Percentiles rank a stretch among this genome's conserved stretches.
These are phyloP conservation scores for Cephaloascus fragrans DNA, from an alignment of 805 yeast genomes.

Conservation along the genomic window DNA sequence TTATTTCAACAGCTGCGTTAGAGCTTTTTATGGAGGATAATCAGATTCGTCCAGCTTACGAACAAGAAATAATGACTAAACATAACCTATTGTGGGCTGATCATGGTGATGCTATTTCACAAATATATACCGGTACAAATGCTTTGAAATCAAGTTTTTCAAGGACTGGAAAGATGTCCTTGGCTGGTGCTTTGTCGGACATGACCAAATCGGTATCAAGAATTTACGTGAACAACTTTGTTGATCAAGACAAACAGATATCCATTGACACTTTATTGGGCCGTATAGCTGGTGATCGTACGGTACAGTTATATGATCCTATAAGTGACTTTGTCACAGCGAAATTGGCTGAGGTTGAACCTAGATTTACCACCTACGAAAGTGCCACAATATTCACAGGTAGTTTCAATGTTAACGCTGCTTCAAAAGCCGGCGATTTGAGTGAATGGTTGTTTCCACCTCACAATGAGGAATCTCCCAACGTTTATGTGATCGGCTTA, in stretches of 20 bases:
- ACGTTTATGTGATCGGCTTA: slow-evolving; percentile 79
- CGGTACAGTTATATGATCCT: slow-evolving; percentile 80
- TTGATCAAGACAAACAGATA: slow-evolving; percentile 84
- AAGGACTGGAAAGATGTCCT: slow-evolving; percentile 89
- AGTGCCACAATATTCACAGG: slow-evolving; percentile 66
- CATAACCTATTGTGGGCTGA: slow-evolving; percentile 96
- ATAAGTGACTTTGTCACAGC: slow-evolving; percentile 73
- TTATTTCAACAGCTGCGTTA: slow-evolving; percentile 64
- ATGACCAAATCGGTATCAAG: slow-evolving; percentile 93
- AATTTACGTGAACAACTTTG: slow-evolving; percentile 91
- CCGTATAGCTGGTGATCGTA: slow-evolving; percentile 56
- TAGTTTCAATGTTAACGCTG: slow-evolving; percentile 83
- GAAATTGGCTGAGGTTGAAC: slow-evolving; percentile 38
- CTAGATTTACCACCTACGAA: slow-evolving; percentile 50
- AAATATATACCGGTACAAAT: slow-evolving; percentile 95
- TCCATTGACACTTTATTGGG: slow-evolving; percentile 85
- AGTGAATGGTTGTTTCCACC: slow-evolving; percentile 76
- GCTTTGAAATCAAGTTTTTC: slow-evolving; percentile 93
- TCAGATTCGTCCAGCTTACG: slow-evolving; percentile 19
- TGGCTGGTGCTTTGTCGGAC: slow-evolving; percentile 96
- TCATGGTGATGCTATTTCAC: slow-evolving; percentile 93
- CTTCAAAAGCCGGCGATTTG: slow-evolving; percentile 46
- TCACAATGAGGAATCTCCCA: slow-evolving; percentile 49
- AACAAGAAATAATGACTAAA: slow-evolving; percentile 51
- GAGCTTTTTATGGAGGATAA: slow-evolving; percentile 40